Conservation (phyloP, 1,284 basidiomycete species). For the Malassezia slooffiae region DNA sequence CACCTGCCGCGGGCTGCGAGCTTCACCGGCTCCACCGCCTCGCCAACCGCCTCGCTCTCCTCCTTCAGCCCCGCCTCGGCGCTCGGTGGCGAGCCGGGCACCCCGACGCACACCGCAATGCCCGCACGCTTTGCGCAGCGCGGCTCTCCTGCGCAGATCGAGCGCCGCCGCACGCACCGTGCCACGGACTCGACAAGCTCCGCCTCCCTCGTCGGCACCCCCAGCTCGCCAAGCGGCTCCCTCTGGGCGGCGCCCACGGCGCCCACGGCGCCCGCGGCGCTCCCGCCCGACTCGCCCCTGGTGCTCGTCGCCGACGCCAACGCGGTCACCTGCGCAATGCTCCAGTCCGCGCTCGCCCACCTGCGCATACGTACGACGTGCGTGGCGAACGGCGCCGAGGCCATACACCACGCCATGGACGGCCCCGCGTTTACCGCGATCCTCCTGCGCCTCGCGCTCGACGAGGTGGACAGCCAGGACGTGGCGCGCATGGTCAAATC, state of each 20-base stretch:
- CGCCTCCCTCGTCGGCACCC: too few species aligned
- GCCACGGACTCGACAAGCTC: too few species aligned
- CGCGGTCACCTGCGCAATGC: constrained; percentile 55
- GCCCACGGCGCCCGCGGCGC: background rate
- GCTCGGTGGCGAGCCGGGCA: too few species aligned
- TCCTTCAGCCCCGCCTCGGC: too few species aligned
- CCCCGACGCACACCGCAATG: too few species aligned
- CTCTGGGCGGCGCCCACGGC: too few species aligned
- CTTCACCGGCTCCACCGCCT: too few species aligned
- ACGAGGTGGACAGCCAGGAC: constrained; percentile 80
- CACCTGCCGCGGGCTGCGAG: background rate
- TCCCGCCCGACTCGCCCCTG: background rate
- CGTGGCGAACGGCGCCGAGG: constrained; percentile 89
- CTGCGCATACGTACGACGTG: constrained; percentile 87
- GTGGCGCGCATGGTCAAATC: constrained; percentile 86
- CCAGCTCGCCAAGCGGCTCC: too few species aligned
- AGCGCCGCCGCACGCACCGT: too few species aligned
- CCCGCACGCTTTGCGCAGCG: too few species aligned
- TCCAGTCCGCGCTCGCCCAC: constrained; percentile 80
- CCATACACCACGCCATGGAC: constrained; percentile 89
- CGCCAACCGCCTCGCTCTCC: too few species aligned
- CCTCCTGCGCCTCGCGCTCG: constrained; percentile 80
- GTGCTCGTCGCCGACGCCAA: constrained; percentile 85
- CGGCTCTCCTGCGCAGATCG: too few species aligned
- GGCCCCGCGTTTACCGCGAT: constrained; percentile 68